These are phyloP conservation scores for Trichoderma virens DNA, from an alignment of 495 filamentous ascomycete species.

Conservation along the genomic window DNA sequence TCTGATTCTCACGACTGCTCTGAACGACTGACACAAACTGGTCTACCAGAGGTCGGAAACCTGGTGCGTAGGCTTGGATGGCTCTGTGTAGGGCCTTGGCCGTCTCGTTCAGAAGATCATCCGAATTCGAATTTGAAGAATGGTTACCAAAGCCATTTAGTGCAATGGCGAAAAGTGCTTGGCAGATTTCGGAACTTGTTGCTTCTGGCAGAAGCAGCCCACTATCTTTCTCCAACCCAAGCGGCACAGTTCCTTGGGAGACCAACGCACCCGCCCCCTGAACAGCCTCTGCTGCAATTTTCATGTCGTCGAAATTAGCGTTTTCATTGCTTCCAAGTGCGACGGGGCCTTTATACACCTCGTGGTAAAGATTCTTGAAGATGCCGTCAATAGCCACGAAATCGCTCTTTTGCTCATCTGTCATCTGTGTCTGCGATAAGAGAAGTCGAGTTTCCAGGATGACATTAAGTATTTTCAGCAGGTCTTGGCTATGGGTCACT, in stretches of 20 bases:
- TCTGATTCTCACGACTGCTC: neutral
- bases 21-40: neutral
- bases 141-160: neutral
- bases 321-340: neutral
- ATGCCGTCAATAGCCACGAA: conserved; percentile 3
- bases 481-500: neutral
- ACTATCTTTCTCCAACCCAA: neutral
- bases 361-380: conserved; percentile 7
- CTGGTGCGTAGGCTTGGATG: neutral
- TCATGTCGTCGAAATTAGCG: conserved; percentile 1
- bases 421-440: neutral
- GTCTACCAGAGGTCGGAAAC: neutral
- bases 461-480: conserved; percentile 9
- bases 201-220: conserved; percentile 1
- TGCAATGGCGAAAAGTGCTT: neutral
- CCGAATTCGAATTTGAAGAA: neutral
- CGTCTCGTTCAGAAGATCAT: conserved; percentile 7
- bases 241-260: neutral
- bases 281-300: conserved; percentile 3
- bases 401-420: neutral
- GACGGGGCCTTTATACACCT: conserved; percentile 3
- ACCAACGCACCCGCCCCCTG: conserved; percentile 8
- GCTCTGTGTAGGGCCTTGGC: neutral
- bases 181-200: neutral
- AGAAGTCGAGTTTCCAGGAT: conserved; percentile 7